phyloP scores from a whole-genome alignment of 1,284 basidiomycete genomes.

The Boletus smithii region DNA sequence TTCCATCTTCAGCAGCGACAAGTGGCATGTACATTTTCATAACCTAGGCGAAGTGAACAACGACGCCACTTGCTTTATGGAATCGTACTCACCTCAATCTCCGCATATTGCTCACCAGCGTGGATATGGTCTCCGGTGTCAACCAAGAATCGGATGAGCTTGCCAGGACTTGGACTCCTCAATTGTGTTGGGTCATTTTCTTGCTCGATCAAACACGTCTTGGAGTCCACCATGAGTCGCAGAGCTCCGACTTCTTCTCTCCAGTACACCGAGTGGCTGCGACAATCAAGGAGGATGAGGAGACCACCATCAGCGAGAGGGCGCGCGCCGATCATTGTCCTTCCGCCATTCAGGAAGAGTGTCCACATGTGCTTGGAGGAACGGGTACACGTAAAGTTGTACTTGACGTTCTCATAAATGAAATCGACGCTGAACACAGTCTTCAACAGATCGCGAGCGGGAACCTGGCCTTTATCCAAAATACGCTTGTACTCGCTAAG shows the following conservation, averaged over 20 bases:
- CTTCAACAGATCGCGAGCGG: constrained; percentile 90
- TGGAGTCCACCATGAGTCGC: constrained; percentile 91
- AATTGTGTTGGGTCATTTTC: constrained; percentile 99
- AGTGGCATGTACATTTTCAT: constrained; percentile 99
- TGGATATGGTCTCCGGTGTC: constrained; percentile 97
- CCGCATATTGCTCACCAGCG: constrained; percentile 95
- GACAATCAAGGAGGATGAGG: constrained; percentile 87
- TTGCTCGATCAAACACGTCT: constrained; percentile 98
- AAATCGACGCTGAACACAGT: constrained; percentile 97
- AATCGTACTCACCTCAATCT: constrained; percentile 77
- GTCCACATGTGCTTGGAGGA: constrained; percentile 89
- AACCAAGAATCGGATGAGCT: constrained; percentile 92
- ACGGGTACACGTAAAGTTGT: constrained; percentile 94
- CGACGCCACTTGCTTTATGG: background rate
- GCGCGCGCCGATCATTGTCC: constrained; percentile 86
- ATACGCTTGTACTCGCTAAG: constrained; percentile 93
- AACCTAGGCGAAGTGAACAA: constrained; percentile 51
- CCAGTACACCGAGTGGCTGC: constrained; percentile 98
- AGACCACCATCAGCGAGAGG: constrained; percentile 94
- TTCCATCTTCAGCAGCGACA: constrained; percentile 92
- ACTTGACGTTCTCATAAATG: constrained; percentile 95
- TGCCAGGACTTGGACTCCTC: constrained; percentile 94
- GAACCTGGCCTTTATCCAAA: constrained; percentile 97
- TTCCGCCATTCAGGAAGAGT: constrained; percentile 93
- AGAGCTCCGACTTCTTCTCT: constrained; percentile 96